These are phyloP conservation scores for Amesomyces nigricolor DNA, from an alignment of 2,329 filamentous ascomycete genomes.

Conservation along the genomic window DNA sequence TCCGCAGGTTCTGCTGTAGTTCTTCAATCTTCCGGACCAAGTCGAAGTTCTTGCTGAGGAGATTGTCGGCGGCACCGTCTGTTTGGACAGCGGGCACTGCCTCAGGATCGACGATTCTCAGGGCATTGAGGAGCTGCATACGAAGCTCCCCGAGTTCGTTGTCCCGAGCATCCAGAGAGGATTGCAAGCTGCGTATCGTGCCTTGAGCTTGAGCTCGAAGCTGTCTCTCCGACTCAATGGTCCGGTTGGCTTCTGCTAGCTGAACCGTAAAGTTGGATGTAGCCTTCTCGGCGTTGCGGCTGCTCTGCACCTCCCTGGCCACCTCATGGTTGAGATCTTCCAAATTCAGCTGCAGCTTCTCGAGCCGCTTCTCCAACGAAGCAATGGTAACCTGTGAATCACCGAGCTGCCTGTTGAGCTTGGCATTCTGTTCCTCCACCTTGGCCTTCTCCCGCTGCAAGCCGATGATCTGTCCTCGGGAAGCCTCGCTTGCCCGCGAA, in stretches of 20 bases:
- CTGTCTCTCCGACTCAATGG: constrained; percentile 84
- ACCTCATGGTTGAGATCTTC: constrained; percentile 93
- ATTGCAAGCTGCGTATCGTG: constrained; percentile 75
- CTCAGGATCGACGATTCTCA: constrained; percentile 81
- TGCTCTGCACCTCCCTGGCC: constrained; percentile 81
- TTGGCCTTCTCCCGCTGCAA: constrained; percentile 79
- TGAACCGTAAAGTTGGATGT: constrained; percentile 75
- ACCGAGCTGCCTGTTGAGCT: constrained; percentile 75
- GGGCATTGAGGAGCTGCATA: constrained; percentile 71
- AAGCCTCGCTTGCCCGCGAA: constrained; percentile 78
- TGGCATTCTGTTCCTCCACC: constrained; percentile 74
- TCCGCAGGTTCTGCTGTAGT: constrained; percentile 78
- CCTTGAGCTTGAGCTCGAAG: constrained; percentile 78
- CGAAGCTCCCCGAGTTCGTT: constrained; percentile 76
- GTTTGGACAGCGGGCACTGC: constrained; percentile 58
- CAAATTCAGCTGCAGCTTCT: constrained; percentile 80
- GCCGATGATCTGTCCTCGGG: constrained; percentile 67
- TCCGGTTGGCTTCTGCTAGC: constrained; percentile 82
- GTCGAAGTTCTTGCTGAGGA: constrained; percentile 70
- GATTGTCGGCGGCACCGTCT: constrained; percentile 55
- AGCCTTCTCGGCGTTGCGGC: constrained; percentile 82
- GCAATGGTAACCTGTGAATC: constrained; percentile 79
- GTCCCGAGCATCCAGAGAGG: constrained; percentile 71
- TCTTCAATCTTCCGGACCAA: constrained; percentile 81
- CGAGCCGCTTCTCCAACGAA: constrained; percentile 86